Evolutionary conservation across 768 basidiomycete species (phyloP).

Genomic region (Mycena indigotica): DNA sequence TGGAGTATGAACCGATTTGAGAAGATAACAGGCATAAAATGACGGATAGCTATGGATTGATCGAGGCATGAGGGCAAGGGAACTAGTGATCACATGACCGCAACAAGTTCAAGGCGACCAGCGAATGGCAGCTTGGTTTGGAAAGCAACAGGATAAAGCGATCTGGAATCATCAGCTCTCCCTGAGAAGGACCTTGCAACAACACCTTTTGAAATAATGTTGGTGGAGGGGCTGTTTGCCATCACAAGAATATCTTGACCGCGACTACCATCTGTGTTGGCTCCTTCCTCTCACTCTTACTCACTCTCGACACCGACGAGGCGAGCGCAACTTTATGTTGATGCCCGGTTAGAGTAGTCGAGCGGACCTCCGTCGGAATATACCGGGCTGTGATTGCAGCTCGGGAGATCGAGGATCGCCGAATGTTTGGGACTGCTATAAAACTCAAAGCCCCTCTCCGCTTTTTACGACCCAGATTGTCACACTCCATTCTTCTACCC

Average conservation of each 20-base stretch:
- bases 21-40: constrained; percentile 84
- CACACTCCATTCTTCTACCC: not conserved
- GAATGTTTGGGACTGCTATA: too few relatives aligned
- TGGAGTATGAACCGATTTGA: constrained; percentile 64
- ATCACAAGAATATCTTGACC: too few relatives aligned
- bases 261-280: too few relatives aligned
- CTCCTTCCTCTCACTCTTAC: too few relatives aligned
- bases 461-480: not conserved
- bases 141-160: too few relatives aligned
- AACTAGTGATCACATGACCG: not conserved
- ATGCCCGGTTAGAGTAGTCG: not conserved
- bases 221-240: too few relatives aligned
- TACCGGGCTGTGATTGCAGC: constrained; percentile 26
- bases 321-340: not conserved
- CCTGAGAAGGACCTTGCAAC: too few relatives aligned
- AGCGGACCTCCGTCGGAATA: constrained; percentile 16
- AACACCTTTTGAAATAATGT: too few relatives aligned
- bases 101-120: constrained; percentile 11
- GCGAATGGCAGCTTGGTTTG: too few relatives aligned
- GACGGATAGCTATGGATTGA: constrained; percentile 52
- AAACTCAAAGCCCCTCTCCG: constrained; percentile 33
- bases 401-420: constrained; percentile 43
- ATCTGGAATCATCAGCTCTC: too few relatives aligned
- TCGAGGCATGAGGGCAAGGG: constrained; percentile 26
- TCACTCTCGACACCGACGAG: too few relatives aligned